Conservation (phyloP, 768 basidiomycete species). For the Pleurotus tuoliensis region DNA sequence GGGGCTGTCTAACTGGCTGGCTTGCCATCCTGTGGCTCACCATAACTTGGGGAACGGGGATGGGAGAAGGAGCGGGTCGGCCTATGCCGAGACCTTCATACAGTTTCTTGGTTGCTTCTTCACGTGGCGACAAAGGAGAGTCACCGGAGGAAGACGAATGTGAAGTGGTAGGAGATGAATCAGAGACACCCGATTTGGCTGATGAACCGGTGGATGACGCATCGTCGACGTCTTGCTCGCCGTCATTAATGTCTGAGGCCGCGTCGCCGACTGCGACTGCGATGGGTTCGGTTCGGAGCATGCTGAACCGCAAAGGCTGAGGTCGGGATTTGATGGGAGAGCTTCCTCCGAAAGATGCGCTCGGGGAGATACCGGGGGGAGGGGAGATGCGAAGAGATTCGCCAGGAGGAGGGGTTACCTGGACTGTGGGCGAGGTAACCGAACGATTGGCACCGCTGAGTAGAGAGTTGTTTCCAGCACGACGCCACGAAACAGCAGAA, state of each 20-base stretch:
- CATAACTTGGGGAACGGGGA: conserved; percentile 29
- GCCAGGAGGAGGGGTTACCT: conserved; percentile 66
- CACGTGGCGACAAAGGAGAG: conserved; percentile 73
- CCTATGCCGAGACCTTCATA: conserved; percentile 89
- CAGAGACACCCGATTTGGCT: conserved; percentile 40
- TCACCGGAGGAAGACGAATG: conserved; percentile 63
- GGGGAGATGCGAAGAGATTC: conserved; percentile 29
- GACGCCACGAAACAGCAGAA: conserved; percentile 75
- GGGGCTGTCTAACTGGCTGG: conserved; percentile 80
- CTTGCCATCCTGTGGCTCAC: conserved; percentile 58
- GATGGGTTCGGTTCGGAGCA: conserved; percentile 41
- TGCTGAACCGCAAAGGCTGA: conserved; percentile 61
- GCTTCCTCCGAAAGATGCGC: neutral
- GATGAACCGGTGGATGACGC: conserved; percentile 62
- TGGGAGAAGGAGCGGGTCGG: conserved; percentile 48
- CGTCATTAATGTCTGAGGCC: conserved; percentile 32
- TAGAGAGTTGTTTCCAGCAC: conserved; percentile 70
- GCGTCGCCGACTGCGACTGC: conserved; percentile 52
- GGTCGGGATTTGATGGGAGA: conserved; percentile 47
- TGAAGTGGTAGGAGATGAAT: conserved; percentile 76
- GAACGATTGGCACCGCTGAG: conserved; percentile 58
- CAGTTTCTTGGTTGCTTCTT: conserved; percentile 81
- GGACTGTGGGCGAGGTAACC: conserved; percentile 60
- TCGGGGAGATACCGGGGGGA: conserved; percentile 16
- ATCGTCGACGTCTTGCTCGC: conserved; percentile 36